Percentiles rank a stretch among this genome's conserved stretches.
Conservation (phyloP, 352 stramenopile genomes). For the Phytophthora nicotianae region DNA sequence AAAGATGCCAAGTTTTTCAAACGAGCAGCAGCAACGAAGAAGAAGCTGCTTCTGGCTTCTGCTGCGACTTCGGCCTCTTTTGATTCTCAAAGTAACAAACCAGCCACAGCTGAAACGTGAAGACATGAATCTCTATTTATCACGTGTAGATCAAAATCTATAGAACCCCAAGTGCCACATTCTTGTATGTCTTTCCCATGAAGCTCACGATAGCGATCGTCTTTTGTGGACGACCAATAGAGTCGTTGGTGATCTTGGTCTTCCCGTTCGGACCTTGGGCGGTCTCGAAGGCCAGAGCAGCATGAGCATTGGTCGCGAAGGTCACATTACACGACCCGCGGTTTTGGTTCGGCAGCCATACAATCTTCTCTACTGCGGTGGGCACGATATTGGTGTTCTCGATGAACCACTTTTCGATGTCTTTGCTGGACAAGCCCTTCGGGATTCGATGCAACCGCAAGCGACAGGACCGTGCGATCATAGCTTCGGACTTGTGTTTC, state of each 20-base stretch:
- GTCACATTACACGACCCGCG: slow-evolving; percentile 74
- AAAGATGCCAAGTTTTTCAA: slow-evolving; percentile 85
- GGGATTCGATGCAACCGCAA: slow-evolving; percentile 79
- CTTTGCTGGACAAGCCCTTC: slow-evolving; percentile 58
- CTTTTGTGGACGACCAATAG: slow-evolving; percentile 76
- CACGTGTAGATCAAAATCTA: slow-evolving; percentile 25
- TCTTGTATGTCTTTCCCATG: slow-evolving; percentile 75
- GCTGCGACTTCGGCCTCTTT: slow-evolving; percentile 6
- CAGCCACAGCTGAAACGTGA: slow-evolving; percentile 38
- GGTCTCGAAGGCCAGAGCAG: slow-evolving; percentile 68
- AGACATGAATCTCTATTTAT: slow-evolving; percentile 34
- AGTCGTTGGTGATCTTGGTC: slow-evolving; percentile 49
- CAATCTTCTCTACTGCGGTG: slow-evolving; percentile 65
- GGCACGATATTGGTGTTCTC: slow-evolving; percentile 68
- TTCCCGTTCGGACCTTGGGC: slow-evolving; percentile 41
- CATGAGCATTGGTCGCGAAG: slow-evolving; percentile 70
- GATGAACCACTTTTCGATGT: slow-evolving; percentile 80
- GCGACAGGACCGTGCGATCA: slow-evolving; percentile 64
- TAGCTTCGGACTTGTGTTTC: slow-evolving; percentile 33
- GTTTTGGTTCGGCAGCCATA: slow-evolving; percentile 65
- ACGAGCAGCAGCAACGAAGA: slow-evolving; percentile 74
- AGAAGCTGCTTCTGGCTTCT: slow-evolving; percentile 46
- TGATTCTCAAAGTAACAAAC: slow-evolving; percentile 25
- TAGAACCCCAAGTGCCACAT: slow-evolving; percentile 55
- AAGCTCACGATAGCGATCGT: slow-evolving; percentile 60